These are phyloP conservation scores for Dioscorea dumetorum DNA, from an alignment of 106 monocot genomes.

Conservation along the genomic window DNA sequence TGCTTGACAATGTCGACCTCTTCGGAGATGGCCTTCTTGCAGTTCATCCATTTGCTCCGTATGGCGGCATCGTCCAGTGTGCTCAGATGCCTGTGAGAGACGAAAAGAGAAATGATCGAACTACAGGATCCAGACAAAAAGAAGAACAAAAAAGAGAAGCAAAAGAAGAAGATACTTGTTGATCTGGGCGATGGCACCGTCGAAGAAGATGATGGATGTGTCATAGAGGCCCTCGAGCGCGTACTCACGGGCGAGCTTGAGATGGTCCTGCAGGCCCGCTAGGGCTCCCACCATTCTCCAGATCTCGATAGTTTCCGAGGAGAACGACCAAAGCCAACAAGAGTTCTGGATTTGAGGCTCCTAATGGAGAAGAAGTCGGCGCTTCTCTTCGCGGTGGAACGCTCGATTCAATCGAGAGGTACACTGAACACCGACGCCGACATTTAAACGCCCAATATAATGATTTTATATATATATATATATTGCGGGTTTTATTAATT, in stretches of 20 bases:
- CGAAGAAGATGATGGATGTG: constrained; percentile 98
- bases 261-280: constrained; percentile 77
- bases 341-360: too few species aligned
- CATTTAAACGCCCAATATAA: background rate
- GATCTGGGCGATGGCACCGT: constrained; percentile 96
- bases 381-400: too few species aligned
- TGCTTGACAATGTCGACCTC: constrained; percentile 93
- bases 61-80: constrained; percentile 67
- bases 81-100: constrained; percentile 58
- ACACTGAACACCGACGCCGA: background rate
- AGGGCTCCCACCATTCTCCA: constrained; percentile 46
- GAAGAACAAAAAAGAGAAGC: background rate
- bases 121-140: background rate
- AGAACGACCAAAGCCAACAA: background rate
- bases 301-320: background rate
- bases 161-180: constrained; percentile 59
- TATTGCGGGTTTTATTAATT: too few species aligned
- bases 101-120: background rate
- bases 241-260: constrained; percentile 95
- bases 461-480: too few species aligned
- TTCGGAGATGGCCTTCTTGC: constrained; percentile 81
- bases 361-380: background rate
- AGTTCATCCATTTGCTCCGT: constrained; percentile 87
- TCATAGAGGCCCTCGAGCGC: constrained; percentile 95
- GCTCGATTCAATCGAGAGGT: too few species aligned